A percentile compares a stretch with the other conserved stretches of the same genome.
These are phyloP conservation scores for Plenodomus tracheiphilus DNA, from an alignment of 2,329 filamentous ascomycete species.

Conservation along the genomic window DNA sequence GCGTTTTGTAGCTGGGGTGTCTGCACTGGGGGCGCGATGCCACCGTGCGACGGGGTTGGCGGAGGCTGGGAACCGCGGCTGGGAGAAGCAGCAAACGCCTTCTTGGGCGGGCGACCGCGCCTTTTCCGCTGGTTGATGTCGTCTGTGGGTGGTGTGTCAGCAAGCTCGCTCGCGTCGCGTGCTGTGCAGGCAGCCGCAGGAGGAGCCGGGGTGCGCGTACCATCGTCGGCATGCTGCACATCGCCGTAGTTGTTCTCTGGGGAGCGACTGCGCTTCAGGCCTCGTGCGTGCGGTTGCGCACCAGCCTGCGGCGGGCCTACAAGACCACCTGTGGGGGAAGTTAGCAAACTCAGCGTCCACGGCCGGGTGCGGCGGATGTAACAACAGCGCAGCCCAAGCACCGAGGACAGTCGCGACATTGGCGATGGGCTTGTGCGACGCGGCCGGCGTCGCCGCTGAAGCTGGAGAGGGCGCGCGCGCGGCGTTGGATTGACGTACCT, in stretches of 20 bases:
- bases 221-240: conserved; percentile 33
- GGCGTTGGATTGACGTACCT: conserved; percentile 28
- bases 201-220: conserved; percentile 4
- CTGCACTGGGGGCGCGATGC: conserved; percentile 53
- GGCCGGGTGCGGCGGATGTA: conserved; percentile 38
- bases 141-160: conserved; percentile 24
- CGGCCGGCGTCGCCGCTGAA: conserved; percentile 15
- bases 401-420: neutral
- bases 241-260: conserved; percentile 44
- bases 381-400: conserved; percentile 25
- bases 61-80: conserved; percentile 55
- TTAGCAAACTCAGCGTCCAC: conserved; percentile 27
- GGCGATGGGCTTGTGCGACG: conserved; percentile 2
- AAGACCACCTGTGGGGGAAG: conserved; percentile 31
- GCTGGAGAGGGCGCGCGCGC: conserved; percentile 1
- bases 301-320: conserved; percentile 33
- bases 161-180: conserved; percentile 1
- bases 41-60: conserved; percentile 54
- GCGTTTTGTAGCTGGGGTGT: conserved; percentile 60
- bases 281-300: conserved; percentile 41
- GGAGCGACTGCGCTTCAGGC: conserved; percentile 48
- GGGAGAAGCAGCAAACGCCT: conserved; percentile 59
- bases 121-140: conserved; percentile 42
- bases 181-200: conserved; percentile 1
- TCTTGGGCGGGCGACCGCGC: conserved; percentile 65